Conservation (phyloP, 148 eudicot species). For the Pouteria glomerata region DNA sequence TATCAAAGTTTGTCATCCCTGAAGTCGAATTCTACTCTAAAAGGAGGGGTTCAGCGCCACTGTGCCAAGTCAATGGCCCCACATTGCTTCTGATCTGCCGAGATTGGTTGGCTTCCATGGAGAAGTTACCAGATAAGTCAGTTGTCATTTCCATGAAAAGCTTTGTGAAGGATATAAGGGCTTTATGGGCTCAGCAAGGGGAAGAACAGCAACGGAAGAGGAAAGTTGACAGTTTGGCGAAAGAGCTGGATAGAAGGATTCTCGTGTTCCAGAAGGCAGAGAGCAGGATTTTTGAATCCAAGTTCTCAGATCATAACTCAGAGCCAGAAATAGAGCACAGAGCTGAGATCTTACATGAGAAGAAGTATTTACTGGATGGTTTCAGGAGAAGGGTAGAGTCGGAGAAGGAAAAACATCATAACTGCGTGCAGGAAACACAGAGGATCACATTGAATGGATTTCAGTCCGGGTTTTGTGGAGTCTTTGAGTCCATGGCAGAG, state of each 20-base stretch:
- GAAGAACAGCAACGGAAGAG: slow-evolving; percentile 79
- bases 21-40: slow-evolving; percentile 67
- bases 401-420: slow-evolving; percentile 84
- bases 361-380: slow-evolving; percentile 60
- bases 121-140: slow-evolving; percentile 68
- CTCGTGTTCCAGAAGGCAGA: slow-evolving; percentile 65
- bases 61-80: slow-evolving; percentile 54
- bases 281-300: slow-evolving; percentile 43
- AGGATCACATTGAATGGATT: slow-evolving; percentile 75
- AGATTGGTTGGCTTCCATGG: slow-evolving; percentile 61
- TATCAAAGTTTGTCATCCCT: slow-evolving; percentile 76
- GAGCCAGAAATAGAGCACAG: slow-evolving; percentile 38
- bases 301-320: slow-evolving; percentile 43
- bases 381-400: slow-evolving; percentile 50
- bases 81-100: slow-evolving; percentile 63
- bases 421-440: slow-evolving; percentile 71
- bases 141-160: slow-evolving; percentile 64
- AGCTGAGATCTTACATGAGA: slow-evolving; percentile 44
- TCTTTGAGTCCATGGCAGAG: slow-evolving; percentile 66
- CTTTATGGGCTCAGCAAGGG: slow-evolving; percentile 80
- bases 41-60: slow-evolving; percentile 32
- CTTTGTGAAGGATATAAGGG: slow-evolving; percentile 67
- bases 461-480: slow-evolving; percentile 69
- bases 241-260: slow-evolving; percentile 71
- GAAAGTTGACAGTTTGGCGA: slow-evolving; percentile 70